Evolutionary conservation across 2,329 filamentous ascomycete genomes (phyloP).

Genomic region (Stachybotrys elegans): DNA sequence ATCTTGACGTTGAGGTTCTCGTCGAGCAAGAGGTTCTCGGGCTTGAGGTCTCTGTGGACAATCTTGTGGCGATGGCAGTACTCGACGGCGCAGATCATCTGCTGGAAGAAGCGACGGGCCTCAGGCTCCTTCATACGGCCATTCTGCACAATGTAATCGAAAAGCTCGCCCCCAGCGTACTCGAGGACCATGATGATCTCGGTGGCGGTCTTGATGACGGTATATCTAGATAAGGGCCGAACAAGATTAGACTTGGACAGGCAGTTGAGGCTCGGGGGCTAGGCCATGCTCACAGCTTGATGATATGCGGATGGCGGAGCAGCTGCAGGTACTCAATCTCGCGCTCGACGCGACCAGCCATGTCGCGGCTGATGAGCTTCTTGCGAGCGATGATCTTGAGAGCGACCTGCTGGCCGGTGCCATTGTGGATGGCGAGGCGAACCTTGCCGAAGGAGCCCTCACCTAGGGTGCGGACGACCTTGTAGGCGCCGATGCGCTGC

Average conservation of each 20-base stretch:
- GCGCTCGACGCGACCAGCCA: constrained; percentile 94
- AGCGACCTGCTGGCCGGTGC: constrained; percentile 91
- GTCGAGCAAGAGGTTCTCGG: constrained; percentile 92
- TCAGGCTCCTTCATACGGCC: constrained; percentile 87
- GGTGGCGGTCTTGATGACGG: constrained; percentile 87
- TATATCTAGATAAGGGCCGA: constrained; percentile 56
- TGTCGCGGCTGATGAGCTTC: constrained; percentile 93
- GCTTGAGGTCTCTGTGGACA: constrained; percentile 94
- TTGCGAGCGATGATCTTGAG: constrained; percentile 96
- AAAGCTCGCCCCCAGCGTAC: constrained; percentile 92
- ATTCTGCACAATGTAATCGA: constrained; percentile 95
- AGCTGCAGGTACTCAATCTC: constrained; percentile 98
- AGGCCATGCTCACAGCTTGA: constrained; percentile 70
- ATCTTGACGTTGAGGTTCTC: constrained; percentile 98
- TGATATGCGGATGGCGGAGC: constrained; percentile 94
- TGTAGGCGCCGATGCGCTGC: constrained; percentile 88
- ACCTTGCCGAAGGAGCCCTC: constrained; percentile 99
- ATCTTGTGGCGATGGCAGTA: constrained; percentile 99
- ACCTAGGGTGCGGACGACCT: constrained; percentile 81
- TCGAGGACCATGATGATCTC: constrained; percentile 99
- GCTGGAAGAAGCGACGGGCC: constrained; percentile 97
- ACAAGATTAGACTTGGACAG: constrained; percentile 11
- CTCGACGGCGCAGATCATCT: constrained; percentile 97
- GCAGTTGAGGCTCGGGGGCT: background rate
- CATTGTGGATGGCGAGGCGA: constrained; percentile 88